A percentile compares a stretch with the other conserved stretches of the same genome.
phyloP scores from a whole-genome alignment of 2,329 filamentous ascomycete genomes.

The Epichloe typhina region DNA sequence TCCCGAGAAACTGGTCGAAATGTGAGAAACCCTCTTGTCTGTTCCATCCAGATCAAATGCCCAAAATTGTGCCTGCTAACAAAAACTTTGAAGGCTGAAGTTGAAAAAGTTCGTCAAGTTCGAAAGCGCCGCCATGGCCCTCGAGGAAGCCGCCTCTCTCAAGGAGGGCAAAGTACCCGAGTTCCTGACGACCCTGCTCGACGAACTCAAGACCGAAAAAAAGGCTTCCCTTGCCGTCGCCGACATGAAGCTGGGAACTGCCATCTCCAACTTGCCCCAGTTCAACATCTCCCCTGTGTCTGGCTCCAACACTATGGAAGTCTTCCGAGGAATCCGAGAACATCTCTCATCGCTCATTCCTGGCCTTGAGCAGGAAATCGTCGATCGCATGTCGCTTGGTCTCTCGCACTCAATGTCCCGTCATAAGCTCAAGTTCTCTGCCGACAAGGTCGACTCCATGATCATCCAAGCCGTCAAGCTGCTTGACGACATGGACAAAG shows the following conservation, averaged over 20 bases:
- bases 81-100: constrained; percentile 52
- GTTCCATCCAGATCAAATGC: background rate
- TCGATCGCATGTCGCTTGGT: constrained; percentile 90
- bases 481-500: constrained; percentile 94
- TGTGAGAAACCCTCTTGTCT: constrained; percentile 41
- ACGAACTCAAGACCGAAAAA: constrained; percentile 90
- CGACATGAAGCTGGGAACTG: constrained; percentile 80
- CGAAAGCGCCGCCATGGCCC: constrained; percentile 77
- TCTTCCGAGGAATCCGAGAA: constrained; percentile 89
- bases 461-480: constrained; percentile 94
- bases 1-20: constrained; percentile 72
- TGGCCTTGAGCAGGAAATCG: constrained; percentile 69
- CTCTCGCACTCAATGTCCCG: constrained; percentile 92
- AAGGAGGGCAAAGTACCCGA: constrained; percentile 92
- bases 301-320: constrained; percentile 46
- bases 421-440: constrained; percentile 97
- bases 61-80: background rate
- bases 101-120: constrained; percentile 97
- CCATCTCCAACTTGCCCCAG: constrained; percentile 83
- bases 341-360: constrained; percentile 85
- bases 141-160: constrained; percentile 80
- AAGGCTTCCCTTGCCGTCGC: constrained; percentile 90
- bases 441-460: constrained; percentile 99
- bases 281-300: constrained; percentile 78
- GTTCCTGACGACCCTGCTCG: constrained; percentile 67